These are phyloP conservation scores for Quercus gilva DNA, from an alignment of 306 rosid genomes.

Conservation along the genomic window DNA sequence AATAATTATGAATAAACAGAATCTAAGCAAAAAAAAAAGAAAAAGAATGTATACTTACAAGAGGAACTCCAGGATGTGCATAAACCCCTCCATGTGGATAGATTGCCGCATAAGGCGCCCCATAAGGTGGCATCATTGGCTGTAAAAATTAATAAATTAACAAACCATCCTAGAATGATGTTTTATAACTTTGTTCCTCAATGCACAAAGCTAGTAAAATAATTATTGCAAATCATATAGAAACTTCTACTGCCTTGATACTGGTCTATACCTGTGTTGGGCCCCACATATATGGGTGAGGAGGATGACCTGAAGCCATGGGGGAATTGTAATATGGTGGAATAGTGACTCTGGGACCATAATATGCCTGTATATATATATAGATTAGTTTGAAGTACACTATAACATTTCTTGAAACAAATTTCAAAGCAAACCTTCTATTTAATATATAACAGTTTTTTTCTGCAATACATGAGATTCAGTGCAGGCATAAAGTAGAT, in stretches of 20 bases:
- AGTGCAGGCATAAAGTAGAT: constrained; percentile 3
- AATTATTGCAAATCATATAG: constrained; percentile 2
- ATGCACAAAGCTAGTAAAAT: not conserved
- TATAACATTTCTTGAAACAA: constrained; percentile 6
- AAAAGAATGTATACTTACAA: constrained; percentile 49
- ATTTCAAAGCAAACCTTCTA: not conserved
- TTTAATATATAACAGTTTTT: not conserved
- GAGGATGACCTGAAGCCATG: constrained; percentile 72
- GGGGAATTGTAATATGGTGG: constrained; percentile 85
- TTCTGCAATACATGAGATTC: not conserved
- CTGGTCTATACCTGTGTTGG: constrained; percentile 75
- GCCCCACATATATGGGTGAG: constrained; percentile 96
- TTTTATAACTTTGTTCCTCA: constrained; percentile 9
- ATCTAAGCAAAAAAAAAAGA: not conserved
- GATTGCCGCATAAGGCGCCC: constrained; percentile 80
- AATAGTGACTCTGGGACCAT: constrained; percentile 79
- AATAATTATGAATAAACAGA: not conserved
- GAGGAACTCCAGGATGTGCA: constrained; percentile 72
- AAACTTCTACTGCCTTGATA: constrained; percentile 13
- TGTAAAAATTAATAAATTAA: constrained; percentile 40
- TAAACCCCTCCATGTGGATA: constrained; percentile 84
- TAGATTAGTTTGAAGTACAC: constrained; percentile 14
- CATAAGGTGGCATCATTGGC: constrained; percentile 91
- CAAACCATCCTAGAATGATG: constrained; percentile 15
- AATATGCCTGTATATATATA: constrained; percentile 64